A percentile compares a stretch with the other conserved stretches of the same genome.
Evolutionary conservation across 2,329 filamentous ascomycete genomes (phyloP).

Genomic region (Hypoxylon sp.): DNA sequence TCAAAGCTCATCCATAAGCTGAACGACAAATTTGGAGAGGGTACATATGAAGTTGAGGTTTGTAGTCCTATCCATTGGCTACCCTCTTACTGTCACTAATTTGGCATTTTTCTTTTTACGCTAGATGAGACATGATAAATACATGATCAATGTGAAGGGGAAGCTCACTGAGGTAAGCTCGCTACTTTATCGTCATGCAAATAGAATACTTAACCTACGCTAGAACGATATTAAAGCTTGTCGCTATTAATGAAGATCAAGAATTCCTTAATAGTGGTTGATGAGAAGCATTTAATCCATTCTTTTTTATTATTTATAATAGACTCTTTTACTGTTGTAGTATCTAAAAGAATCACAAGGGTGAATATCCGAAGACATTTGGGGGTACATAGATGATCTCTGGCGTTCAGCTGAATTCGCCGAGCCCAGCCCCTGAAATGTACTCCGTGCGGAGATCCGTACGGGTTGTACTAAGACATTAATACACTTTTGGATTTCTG

Average conservation of each 20-base stretch:
- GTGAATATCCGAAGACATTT: not conserved
- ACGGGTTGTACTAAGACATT: not conserved
- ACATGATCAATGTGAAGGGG: not conserved
- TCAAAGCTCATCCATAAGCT: not conserved
- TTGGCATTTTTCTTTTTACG: not conserved
- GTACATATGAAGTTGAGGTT: not conserved
- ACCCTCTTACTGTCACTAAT: not conserved
- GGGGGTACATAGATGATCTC: not conserved
- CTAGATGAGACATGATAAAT: not conserved
- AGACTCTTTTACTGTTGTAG: not conserved
- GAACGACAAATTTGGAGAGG: constrained; percentile 1
- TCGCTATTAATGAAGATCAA: not conserved
- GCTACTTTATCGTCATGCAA: not conserved
- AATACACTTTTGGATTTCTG: not conserved
- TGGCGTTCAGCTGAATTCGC: not conserved
- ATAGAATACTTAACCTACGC: not conserved
- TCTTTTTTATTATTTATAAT: not conserved
- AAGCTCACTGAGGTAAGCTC: not conserved
- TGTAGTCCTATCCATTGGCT: not conserved
- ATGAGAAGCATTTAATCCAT: not conserved
- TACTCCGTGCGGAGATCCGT: no score
- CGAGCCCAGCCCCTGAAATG: not conserved
- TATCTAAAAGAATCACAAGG: not conserved
- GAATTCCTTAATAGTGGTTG: not conserved
- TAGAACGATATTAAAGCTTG: not conserved